A percentile compares a stretch with the other conserved stretches of the same genome.
phyloP scores from a whole-genome alignment of 306 rosid genomes.

The Dalbergia cultrata region DNA sequence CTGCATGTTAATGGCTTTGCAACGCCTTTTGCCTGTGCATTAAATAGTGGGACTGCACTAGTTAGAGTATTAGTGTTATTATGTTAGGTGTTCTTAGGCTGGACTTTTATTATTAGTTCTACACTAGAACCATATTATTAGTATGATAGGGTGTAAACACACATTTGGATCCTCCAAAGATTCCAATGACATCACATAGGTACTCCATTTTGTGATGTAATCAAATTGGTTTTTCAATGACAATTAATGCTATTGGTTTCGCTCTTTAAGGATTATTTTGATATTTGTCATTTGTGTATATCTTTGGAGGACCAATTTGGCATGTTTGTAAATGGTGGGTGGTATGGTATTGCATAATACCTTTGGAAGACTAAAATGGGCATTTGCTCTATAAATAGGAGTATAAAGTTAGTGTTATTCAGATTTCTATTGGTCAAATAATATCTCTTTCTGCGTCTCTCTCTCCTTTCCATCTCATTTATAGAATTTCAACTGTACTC shows the following conservation, averaged over 20 bases:
- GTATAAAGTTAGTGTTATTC: slow-evolving; percentile 18
- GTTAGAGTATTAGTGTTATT: slow-evolving; percentile 26
- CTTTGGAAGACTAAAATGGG: slow-evolving; percentile 22
- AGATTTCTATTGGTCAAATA: background rate
- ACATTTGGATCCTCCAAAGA: background rate
- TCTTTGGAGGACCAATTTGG: background rate
- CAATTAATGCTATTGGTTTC: slow-evolving; percentile 1
- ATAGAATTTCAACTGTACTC: background rate
- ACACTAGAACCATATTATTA: slow-evolving; percentile 17
- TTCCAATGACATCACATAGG: background rate
- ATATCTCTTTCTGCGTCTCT: background rate
- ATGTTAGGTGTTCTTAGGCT: background rate
- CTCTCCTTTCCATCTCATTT: slow-evolving; percentile 18
- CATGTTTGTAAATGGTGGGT: background rate
- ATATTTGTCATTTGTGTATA: background rate
- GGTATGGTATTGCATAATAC: background rate
- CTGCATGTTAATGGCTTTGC: slow-evolving; percentile 30
- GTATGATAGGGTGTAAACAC: background rate
- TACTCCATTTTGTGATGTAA: background rate
- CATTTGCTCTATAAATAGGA: background rate
- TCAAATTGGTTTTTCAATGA: slow-evolving; percentile 5
- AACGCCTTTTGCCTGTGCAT: slow-evolving; percentile 32
- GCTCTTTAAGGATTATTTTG: background rate
- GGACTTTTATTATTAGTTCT: background rate
- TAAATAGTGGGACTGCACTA: slow-evolving; percentile 35